These are phyloP conservation scores for Tolypocladium ophioglossoides DNA, from an alignment of 2,329 filamentous ascomycete species.

Conservation along the genomic window DNA sequence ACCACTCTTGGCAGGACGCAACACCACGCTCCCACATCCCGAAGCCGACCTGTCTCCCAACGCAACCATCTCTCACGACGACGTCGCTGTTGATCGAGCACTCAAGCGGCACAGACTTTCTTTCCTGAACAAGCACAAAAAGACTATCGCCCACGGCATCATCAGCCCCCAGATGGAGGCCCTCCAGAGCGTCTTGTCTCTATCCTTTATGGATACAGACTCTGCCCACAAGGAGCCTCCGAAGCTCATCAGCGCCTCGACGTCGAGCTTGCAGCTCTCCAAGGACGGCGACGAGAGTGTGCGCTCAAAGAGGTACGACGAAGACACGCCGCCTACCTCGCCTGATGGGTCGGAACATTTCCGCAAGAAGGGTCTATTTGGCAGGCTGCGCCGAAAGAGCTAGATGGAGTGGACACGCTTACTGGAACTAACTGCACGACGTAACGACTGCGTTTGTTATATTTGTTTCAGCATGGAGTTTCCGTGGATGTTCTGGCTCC, in stretches of 20 bases:
- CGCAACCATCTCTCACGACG: slow-evolving; percentile 44
- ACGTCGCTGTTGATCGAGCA: slow-evolving; percentile 33
- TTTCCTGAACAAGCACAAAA: slow-evolving; percentile 35
- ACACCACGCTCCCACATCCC: slow-evolving; percentile 52
- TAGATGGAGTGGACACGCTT: background rate
- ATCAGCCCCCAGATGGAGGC: slow-evolving; percentile 26
- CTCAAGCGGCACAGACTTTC: slow-evolving; percentile 33
- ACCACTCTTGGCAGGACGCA: slow-evolving; percentile 27
- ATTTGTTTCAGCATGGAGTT: slow-evolving; percentile 12
- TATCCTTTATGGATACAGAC: slow-evolving; percentile 17
- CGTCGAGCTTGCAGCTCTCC: slow-evolving; percentile 17
- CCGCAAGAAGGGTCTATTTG: slow-evolving; percentile 13
- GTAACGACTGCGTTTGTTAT: slow-evolving; percentile 6
- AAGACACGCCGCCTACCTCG: slow-evolving; percentile 25
- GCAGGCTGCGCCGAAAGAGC: slow-evolving; percentile 5
- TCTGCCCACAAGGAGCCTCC: slow-evolving; percentile 10
- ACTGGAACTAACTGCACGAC: slow-evolving; percentile 2
- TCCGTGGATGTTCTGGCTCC: background rate
- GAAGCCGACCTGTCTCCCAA: slow-evolving; percentile 47
- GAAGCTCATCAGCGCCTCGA: slow-evolving; percentile 14
- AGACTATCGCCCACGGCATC: slow-evolving; percentile 34
- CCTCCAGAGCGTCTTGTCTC: slow-evolving; percentile 21
- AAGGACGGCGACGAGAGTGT: slow-evolving; percentile 31
- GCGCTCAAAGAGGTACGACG: slow-evolving; percentile 12
- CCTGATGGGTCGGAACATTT: slow-evolving; percentile 19